Base-by-base conservation (phyloP, 768 basidiomycete species). In the Vararia minispora region DNA sequence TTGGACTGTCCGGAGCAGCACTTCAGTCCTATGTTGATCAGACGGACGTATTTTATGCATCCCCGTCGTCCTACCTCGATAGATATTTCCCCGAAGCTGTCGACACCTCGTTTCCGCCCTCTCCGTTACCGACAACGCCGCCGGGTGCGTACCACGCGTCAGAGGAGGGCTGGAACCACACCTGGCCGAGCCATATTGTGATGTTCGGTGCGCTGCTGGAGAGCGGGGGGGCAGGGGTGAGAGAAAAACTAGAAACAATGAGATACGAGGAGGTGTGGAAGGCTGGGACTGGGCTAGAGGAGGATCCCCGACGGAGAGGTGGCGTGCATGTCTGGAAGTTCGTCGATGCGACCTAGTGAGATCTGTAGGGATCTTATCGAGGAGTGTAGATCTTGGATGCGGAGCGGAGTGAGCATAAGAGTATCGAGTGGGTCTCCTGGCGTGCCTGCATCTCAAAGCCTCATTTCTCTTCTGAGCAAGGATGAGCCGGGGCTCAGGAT, bases 171-270 rank as follows among this genome's bases (percentile, higher is more conserved):
- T 87, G 85, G 77, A 52, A 38, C 38, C 84, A 91, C 44, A 62
- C 74, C 43, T 91, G 87, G 85, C 90, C 94, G 0, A 70, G 67
- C 30, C 76, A 90, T 56, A 50, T 98, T 12, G 72, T 89, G 3
- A 62, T 91, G 37, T 98, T 98, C 52, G 88, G 86, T 4, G 69
- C 69, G n/a, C 60, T 98, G 31, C 62, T 94, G 29, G 57, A 64
- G 5, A 59, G 70, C 35, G n/a, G n/a, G n/a, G n/a, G n/a, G n/a
- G 57, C 63, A 7, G 72, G 66, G 2, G 64, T 88, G 2, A 51
- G 56, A 31, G 46, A 56, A 2, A 17, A 75, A 18, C 57, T 91
- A 33, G 51, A 58, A 35, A 54, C 52, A 12, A 65, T 65, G 26
- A 82, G 80, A 3, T 95, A 91, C 47, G 28, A 35, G 14, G 74